Conservation (phyloP, 2,329 filamentous ascomycete genomes). For the Coniella vitis region DNA sequence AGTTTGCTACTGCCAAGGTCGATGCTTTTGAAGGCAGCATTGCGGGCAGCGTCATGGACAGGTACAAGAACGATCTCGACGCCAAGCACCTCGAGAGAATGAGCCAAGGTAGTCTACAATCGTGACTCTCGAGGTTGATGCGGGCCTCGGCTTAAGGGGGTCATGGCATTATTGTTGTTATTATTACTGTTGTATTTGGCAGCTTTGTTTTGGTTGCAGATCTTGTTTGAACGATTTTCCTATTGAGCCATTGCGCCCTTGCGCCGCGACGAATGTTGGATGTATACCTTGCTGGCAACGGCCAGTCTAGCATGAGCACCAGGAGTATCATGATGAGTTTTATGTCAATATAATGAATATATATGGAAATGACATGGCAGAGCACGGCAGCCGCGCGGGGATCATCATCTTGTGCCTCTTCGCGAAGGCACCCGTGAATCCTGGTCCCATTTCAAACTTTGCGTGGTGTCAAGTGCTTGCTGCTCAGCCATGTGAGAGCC, state of each 20-base stretch:
- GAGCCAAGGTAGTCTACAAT: constrained; percentile 9
- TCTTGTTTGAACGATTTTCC: too few species aligned
- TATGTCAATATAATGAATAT: too few species aligned
- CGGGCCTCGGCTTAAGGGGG: neutral
- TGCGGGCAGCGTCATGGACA: constrained; percentile 39
- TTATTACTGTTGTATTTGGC: too few species aligned
- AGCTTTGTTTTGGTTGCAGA: too few species aligned
- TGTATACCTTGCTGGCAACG: neutral
- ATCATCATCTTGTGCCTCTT: too few species aligned
- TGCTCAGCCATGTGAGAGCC: too few species aligned
- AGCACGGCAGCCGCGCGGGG: neutral
- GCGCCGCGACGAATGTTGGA: too few species aligned
- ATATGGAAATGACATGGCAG: too few species aligned
- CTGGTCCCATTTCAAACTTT: too few species aligned
- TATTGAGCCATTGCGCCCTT: too few species aligned
- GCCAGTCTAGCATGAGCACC: neutral
- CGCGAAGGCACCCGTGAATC: too few species aligned
- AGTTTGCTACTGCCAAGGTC: constrained; percentile 57
- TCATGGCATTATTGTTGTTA: neutral
- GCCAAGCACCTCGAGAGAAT: constrained; percentile 24
- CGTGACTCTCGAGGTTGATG: neutral
- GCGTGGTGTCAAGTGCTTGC: too few species aligned
- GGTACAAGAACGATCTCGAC: constrained; percentile 37
- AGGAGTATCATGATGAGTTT: neutral
- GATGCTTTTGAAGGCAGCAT: constrained; percentile 49